phyloP scores from a whole-genome alignment of 2,329 filamentous ascomycete species.

The Bretziella fagacearum region DNA sequence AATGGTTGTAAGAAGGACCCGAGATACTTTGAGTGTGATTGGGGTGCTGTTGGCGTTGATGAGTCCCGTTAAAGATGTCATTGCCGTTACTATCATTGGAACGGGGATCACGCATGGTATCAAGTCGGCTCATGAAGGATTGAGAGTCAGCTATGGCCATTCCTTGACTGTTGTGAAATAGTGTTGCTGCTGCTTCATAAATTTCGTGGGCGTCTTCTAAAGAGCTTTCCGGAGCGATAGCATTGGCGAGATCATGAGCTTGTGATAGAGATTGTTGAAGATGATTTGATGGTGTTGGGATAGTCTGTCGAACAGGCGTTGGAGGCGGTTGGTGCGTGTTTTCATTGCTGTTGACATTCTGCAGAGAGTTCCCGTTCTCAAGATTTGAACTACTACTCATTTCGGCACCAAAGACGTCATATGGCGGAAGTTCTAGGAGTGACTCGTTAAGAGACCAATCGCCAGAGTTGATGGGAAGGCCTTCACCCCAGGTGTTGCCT shows the following conservation, averaged over 20 bases:
- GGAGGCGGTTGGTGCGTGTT: background rate
- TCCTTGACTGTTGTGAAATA: slow-evolving; percentile 14
- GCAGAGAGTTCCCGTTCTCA: background rate
- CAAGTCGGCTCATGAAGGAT: too few relatives aligned
- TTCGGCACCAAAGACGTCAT: background rate
- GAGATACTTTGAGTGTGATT: slow-evolving; percentile 5
- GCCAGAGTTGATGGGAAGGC: slow-evolving; percentile 28
- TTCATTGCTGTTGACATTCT: background rate
- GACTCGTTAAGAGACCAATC: background rate
- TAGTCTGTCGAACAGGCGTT: background rate
- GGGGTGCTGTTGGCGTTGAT: background rate
- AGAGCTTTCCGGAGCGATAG: slow-evolving; percentile 1
- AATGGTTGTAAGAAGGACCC: background rate
- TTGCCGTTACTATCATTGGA: too few relatives aligned
- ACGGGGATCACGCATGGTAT: too few relatives aligned
- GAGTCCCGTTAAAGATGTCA: background rate
- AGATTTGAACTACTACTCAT: background rate
- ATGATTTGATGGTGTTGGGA: background rate
- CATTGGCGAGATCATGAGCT: slow-evolving; percentile 5
- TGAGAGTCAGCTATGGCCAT: too few relatives aligned
- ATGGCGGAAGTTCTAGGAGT: background rate
- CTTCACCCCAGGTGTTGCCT: slow-evolving; percentile 32
- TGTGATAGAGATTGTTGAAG: slow-evolving; percentile 1
- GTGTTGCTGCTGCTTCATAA: slow-evolving; percentile 12
- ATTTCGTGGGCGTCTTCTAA: slow-evolving; percentile 11